These are phyloP conservation scores for Sclerotinia minor DNA, from an alignment of 2,329 filamentous ascomycete species.

Conservation along the genomic window DNA sequence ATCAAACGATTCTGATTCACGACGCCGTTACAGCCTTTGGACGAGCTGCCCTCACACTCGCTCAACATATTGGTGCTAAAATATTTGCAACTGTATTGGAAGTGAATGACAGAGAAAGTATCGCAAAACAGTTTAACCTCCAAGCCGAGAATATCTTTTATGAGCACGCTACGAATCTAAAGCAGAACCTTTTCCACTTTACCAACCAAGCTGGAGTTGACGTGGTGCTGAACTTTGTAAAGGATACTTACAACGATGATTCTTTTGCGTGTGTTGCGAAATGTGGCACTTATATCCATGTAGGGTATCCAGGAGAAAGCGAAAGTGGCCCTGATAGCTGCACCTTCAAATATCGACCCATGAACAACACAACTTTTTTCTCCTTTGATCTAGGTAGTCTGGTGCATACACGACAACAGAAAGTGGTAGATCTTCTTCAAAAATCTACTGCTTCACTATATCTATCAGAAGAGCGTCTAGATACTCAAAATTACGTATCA, in stretches of 20 bases:
- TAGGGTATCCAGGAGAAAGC: neutral
- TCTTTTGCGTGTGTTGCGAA: neutral
- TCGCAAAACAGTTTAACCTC: conserved; percentile 28
- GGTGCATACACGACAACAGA: neutral
- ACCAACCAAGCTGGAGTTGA: conserved; percentile 1
- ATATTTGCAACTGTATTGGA: conserved; percentile 38
- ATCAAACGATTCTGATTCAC: conserved; percentile 43
- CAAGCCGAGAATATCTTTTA: neutral
- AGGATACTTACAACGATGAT: neutral
- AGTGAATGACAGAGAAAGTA: conserved; percentile 26
- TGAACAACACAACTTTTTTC: neutral
- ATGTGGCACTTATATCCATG: neutral
- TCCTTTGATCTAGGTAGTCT: neutral
- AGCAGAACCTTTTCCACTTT: neutral
- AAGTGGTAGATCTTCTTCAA: neutral
- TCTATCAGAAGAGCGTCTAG: neutral
- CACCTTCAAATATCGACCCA: neutral
- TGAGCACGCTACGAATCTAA: neutral
- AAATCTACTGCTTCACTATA: neutral
- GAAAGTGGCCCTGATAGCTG: neutral
- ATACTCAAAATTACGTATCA: neutral
- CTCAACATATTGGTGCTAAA: conserved; percentile 33
- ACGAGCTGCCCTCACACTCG: conserved; percentile 41
- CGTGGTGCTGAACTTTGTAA: neutral
- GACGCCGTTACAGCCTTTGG: conserved; percentile 41